A percentile compares a stretch with the other conserved stretches of the same genome.
phyloP scores from a whole-genome alignment of 2,329 filamentous ascomycete species.

The Colletotrichum sublineola region DNA sequence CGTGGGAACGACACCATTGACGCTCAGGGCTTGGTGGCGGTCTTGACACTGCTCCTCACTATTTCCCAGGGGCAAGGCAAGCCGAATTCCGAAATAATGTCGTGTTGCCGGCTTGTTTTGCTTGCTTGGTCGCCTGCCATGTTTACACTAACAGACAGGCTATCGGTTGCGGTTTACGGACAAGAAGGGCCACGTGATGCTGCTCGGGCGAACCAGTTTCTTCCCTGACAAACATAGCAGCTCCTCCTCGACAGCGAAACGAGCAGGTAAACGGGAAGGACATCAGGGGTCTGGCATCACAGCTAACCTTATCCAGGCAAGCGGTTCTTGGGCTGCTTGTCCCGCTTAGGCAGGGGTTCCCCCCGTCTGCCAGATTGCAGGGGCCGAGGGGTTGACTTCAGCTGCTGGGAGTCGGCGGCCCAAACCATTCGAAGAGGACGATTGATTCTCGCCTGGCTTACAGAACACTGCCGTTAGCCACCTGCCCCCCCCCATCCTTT shows the following conservation, averaged over 20 bases:
- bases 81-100: constrained; percentile 8
- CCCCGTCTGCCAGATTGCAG: constrained; percentile 11
- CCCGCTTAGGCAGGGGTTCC: constrained; percentile 30
- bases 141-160: not conserved
- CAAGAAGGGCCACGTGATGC: not conserved
- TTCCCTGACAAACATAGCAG: not conserved
- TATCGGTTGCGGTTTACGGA: too few relatives aligned
- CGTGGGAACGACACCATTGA: constrained; percentile 21
- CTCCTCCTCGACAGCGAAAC: not conserved
- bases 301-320: constrained; percentile 38
- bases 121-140: constrained; percentile 6
- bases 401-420: constrained; percentile 3
- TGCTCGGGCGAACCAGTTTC: not conserved
- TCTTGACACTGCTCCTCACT: not conserved
- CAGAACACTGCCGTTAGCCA: not conserved
- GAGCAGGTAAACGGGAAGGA: constrained; percentile 16
- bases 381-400: constrained; percentile 4
- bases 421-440: constrained; percentile 7
- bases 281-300: not conserved
- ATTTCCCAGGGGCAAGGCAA: constrained; percentile 28
- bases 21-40: constrained; percentile 17
- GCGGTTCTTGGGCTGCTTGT: constrained; percentile 15
- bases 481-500: not conserved
- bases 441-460: constrained; percentile 3
- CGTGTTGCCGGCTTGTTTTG: constrained; percentile 4